Conservation (phyloP, 2,329 filamentous ascomycete species). For the Metarhizium anisopliae region DNA sequence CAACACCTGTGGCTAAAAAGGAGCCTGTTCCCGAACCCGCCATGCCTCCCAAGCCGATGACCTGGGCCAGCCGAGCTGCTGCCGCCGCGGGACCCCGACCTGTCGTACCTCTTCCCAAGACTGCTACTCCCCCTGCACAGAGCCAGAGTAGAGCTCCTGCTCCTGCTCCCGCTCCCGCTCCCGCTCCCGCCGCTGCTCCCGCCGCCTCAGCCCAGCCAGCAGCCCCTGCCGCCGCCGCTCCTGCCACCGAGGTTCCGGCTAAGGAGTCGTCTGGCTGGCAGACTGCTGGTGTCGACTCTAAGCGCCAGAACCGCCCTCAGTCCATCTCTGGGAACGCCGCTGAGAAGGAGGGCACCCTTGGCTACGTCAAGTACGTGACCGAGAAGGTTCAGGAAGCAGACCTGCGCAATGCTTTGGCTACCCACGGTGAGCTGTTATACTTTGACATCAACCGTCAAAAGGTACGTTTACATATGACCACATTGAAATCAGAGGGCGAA, state of each 20-base stretch:
- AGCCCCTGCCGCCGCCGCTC: constrained; percentile 25
- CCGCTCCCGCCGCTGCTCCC: constrained; percentile 15
- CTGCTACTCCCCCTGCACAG: constrained; percentile 41
- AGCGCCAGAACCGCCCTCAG: constrained; percentile 71
- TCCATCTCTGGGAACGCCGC: constrained; percentile 47
- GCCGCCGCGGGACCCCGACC: constrained; percentile 47
- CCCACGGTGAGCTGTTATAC: constrained; percentile 62
- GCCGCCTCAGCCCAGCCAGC: constrained; percentile 24
- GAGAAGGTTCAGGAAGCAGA: constrained; percentile 74
- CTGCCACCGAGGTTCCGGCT: constrained; percentile 29
- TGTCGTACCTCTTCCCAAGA: constrained; percentile 48
- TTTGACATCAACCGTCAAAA: constrained; percentile 77
- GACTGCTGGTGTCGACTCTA: constrained; percentile 73
- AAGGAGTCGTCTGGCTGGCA: constrained; percentile 65
- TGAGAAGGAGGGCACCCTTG: constrained; percentile 70
- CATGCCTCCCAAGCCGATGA: constrained; percentile 50
- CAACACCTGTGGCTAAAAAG: constrained; percentile 42
- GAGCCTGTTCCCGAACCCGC: constrained; percentile 38
- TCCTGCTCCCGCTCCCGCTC: constrained; percentile 32
- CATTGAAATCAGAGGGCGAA: not conserved
- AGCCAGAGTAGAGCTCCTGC: constrained; percentile 42
- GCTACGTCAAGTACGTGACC: constrained; percentile 92
- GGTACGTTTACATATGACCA: constrained; percentile 40
- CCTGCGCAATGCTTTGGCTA: constrained; percentile 60
- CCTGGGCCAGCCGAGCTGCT: constrained; percentile 64